phyloP scores from a whole-genome alignment of 441 rosid species.

The Gossypium schwendimanii region DNA sequence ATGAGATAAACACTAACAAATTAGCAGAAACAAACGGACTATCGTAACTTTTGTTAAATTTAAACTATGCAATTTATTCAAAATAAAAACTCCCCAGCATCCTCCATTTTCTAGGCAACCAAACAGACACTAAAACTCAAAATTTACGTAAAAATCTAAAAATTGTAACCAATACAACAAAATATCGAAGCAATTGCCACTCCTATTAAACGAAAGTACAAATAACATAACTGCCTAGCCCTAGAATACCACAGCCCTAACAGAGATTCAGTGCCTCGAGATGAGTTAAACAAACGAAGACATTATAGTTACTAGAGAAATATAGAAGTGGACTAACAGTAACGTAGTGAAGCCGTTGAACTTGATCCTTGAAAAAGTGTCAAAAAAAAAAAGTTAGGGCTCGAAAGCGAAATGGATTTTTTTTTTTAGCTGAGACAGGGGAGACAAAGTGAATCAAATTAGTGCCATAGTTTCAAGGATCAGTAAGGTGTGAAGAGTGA shows the following conservation, averaged over 20 bases:
- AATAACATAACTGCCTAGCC: constrained; percentile 12
- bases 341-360: constrained; percentile 18
- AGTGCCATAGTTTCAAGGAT: constrained; percentile 61
- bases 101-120: constrained; percentile 13
- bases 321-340: constrained; percentile 30
- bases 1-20: background rate
- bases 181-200: constrained; percentile 27
- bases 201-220: constrained; percentile 15
- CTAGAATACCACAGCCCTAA: constrained; percentile 7
- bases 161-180: constrained; percentile 9
- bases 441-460: constrained; percentile 45
- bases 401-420: constrained; percentile 22
- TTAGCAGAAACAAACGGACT: background rate
- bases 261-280: constrained; percentile 16
- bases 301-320: constrained; percentile 22
- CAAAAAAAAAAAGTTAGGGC: constrained; percentile 28
- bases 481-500: constrained; percentile 24
- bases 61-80: constrained; percentile 13
- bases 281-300: background rate
- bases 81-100: constrained; percentile 2
- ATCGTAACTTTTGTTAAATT: constrained; percentile 9
- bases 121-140: constrained; percentile 8
- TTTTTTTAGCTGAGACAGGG: constrained; percentile 11
- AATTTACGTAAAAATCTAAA: constrained; percentile 15
- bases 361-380: constrained; percentile 26